phyloP scores from a whole-genome alignment of 1,284 basidiomycete species.

The Moesziomyces sp. region DNA sequence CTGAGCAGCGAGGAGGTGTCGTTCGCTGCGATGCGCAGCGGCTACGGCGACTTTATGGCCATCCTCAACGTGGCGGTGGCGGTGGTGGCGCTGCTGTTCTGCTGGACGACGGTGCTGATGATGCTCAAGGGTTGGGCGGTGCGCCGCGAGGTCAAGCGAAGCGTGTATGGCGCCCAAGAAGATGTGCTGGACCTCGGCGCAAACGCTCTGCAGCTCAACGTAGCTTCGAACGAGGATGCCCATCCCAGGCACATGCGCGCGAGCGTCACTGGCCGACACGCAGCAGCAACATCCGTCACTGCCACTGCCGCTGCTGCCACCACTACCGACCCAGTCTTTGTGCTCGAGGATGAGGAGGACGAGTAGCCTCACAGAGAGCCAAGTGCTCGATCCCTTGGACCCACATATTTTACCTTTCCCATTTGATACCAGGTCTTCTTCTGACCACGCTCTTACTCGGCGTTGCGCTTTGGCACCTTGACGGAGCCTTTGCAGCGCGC shows the following conservation, averaged over 20 bases:
- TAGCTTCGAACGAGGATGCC: conserved; percentile 5
- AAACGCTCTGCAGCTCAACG: conserved; percentile 20
- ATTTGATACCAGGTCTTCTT: conserved; percentile 10
- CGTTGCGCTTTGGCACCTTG: too few species aligned
- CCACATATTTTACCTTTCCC: background rate
- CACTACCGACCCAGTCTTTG: conserved; percentile 31
- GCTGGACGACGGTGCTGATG: conserved; percentile 56
- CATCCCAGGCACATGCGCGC: conserved; percentile 34
- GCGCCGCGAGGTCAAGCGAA: conserved; percentile 33
- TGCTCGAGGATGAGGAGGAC: conserved; percentile 43
- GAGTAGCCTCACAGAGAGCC: background rate
- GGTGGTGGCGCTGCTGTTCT: conserved; percentile 57
- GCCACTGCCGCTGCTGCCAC: background rate
- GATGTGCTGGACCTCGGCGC: background rate
- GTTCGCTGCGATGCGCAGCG: conserved; percentile 88
- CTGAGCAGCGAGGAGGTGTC: conserved; percentile 90
- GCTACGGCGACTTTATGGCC: conserved; percentile 79
- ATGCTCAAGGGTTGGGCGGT: conserved; percentile 63
- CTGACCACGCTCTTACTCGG: conserved; percentile 1
- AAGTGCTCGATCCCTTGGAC: background rate
- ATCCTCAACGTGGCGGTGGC: conserved; percentile 63
- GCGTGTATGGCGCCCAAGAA: background rate
- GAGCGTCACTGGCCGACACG: conserved; percentile 3
- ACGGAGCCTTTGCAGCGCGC: too few species aligned
- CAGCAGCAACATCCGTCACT: background rate